A percentile compares a stretch with the other conserved stretches of the same genome.
Evolutionary conservation across 371 early-diverging fungal species (phyloP).

Genomic region (Syncephalis fuscata): DNA sequence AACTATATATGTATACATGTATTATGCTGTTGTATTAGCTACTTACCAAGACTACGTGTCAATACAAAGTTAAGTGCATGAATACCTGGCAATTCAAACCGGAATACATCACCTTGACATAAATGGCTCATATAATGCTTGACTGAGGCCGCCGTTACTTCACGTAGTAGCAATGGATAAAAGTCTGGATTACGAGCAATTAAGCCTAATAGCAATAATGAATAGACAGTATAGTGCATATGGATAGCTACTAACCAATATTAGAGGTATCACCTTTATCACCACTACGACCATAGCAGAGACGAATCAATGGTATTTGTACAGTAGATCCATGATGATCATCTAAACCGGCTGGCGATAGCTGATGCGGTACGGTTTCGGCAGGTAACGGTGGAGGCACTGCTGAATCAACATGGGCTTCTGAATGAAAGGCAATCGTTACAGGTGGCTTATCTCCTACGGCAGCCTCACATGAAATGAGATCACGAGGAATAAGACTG

Average conservation of each 20-base stretch:
- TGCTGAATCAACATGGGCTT: conserved; percentile 10
- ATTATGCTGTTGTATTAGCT: neutral
- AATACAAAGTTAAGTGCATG: conserved; percentile 54
- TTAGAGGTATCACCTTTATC: conserved; percentile 62
- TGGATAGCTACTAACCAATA: conserved; percentile 19
- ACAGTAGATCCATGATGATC: conserved; percentile 17
- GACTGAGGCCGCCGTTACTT: conserved; percentile 24
- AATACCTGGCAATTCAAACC: conserved; percentile 45
- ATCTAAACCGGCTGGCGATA: conserved; percentile 5
- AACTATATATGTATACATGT: neutral
- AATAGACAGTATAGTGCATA: neutral
- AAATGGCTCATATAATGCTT: conserved; percentile 43
- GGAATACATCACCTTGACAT: conserved; percentile 36
- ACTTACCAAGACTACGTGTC: conserved; percentile 35
- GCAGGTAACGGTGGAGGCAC: conserved; percentile 12
- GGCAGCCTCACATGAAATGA: conserved; percentile 20
- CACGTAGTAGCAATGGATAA: conserved; percentile 22
- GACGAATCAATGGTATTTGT: conserved; percentile 27
- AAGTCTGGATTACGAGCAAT: conserved; percentile 42
- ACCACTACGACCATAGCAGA: conserved; percentile 54
- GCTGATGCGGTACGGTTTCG: conserved; percentile 4
- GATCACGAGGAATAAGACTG: conserved; percentile 30
- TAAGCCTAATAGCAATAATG: conserved; percentile 15
- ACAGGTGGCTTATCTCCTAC: conserved; percentile 18
- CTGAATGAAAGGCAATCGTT: conserved; percentile 11